Evolutionary conservation across 129 eudicot species (phyloP), one percentile per base, ranked within the genome.

Genomic region (Pseudognaphalium luteoalbum): DNA sequence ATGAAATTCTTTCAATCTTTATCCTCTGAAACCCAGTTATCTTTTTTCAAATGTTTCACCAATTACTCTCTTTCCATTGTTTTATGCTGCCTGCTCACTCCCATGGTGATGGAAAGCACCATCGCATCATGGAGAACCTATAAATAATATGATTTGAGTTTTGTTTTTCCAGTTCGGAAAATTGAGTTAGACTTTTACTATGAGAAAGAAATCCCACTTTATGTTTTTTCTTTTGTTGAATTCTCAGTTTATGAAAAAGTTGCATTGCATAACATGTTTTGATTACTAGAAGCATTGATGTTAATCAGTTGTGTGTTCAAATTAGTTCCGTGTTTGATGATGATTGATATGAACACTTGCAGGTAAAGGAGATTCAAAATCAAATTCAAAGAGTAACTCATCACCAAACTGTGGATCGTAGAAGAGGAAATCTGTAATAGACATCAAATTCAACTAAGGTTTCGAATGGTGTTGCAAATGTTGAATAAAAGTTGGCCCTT

Each of bases 11-110:
- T 68, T 32, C 83, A 78, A 37, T 69, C 84, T 50, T 80, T 81
- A 0, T 76, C 89, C 2, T 85, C 72, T 10, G 72, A 70, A 22
- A 47, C 59, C 59, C 78, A 42, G 56, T 67, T 80, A 73, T 41
- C 75, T 29, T 25, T 32, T 68, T 37, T 74, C n/a, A 84, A 71
- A 68, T 76, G 42, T 60, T 17, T 63, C 16, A 28, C 75, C 67
- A 12, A 77, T 3, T 78, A 86, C 20, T 82, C 92, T 51, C 76
- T 88, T 30, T 47, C 84, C 42, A 79, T 80, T 29, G 65, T 81
- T 66, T 44, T 88, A 39, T 11, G 63, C 78, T 78, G 89, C 35
- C 70, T 91, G 37, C 86, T 88, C 25, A 90, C 81, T 78, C 83
- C 62, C 84, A 56, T 15, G 37, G 62, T 61, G 83, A 66, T 10